Percentiles rank a stretch among this genome's conserved stretches.
These are phyloP conservation scores for Agrocybe pediades DNA, from an alignment of 768 basidiomycete genomes.

Conservation along the genomic window DNA sequence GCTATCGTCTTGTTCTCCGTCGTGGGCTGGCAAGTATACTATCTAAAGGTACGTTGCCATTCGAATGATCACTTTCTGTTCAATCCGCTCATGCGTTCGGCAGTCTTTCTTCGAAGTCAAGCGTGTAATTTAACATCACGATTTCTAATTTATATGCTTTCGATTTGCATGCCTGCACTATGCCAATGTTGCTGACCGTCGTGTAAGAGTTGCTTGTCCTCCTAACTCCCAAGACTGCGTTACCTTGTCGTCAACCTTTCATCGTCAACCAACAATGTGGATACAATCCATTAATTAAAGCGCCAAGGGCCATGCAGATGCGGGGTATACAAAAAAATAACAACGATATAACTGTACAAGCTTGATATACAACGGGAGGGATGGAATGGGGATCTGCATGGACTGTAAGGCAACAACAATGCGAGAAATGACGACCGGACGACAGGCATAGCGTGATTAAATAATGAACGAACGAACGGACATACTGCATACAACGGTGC, in stretches of 20 bases:
- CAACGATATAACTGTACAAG: neutral
- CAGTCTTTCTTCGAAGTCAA: conserved; percentile 32
- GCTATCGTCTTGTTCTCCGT: conserved; percentile 83
- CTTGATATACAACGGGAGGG: neutral
- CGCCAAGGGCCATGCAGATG: neutral
- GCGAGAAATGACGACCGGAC: conserved; percentile 3
- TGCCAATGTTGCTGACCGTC: too few relatives aligned
- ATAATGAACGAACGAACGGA: neutral
- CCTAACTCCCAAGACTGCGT: too few relatives aligned
- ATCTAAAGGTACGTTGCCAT: conserved; percentile 73
- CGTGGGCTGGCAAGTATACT: conserved; percentile 97
- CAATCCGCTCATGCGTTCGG: conserved; percentile 64
- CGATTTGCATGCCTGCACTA: neutral
- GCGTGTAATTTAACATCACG: conserved; percentile 28
- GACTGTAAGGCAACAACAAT: conserved; percentile 23
- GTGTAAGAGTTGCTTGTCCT: too few relatives aligned
- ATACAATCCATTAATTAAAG: neutral
- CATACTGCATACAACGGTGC: too few relatives aligned
- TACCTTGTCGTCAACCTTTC: neutral
- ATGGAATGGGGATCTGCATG: conserved; percentile 1
- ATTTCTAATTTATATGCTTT: conserved; percentile 11
- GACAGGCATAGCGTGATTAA: neutral
- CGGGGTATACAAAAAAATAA: neutral
- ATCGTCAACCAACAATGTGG: neutral
- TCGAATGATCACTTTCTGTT: conserved; percentile 54